These are phyloP conservation scores for Suillus ampliporus DNA, from an alignment of 768 basidiomycete genomes.

Conservation along the genomic window DNA sequence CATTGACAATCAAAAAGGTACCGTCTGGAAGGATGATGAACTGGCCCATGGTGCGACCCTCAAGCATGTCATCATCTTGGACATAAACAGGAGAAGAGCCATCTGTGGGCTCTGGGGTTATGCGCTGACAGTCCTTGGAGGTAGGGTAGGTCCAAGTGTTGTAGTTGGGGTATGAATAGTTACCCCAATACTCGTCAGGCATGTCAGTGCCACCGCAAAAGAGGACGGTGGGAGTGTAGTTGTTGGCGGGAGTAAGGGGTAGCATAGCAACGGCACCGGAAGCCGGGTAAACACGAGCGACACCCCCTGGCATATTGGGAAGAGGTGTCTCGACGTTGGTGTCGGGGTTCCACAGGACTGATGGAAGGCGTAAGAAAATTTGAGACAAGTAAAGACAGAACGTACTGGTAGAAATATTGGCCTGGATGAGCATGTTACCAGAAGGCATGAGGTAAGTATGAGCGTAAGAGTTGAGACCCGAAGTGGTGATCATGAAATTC, in stretches of 20 bases:
- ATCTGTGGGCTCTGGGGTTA: slow-evolving; percentile 84
- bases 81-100: slow-evolving; percentile 64
- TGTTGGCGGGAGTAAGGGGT: slow-evolving; percentile 87
- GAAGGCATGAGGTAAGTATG: slow-evolving; percentile 77
- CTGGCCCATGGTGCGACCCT: slow-evolving; percentile 89
- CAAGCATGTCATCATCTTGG: slow-evolving; percentile 77
- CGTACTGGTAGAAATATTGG: slow-evolving; percentile 76
- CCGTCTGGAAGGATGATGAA: slow-evolving; percentile 85
- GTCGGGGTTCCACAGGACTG: slow-evolving; percentile 57
- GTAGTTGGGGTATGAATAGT: slow-evolving; percentile 74
- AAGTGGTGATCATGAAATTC: slow-evolving; percentile 72
- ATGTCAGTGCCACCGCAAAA: slow-evolving; percentile 93
- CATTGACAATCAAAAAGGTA: slow-evolving; percentile 81
- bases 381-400: slow-evolving; percentile 13
- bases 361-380: not conserved
- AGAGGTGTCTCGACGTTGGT: slow-evolving; percentile 64
- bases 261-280: slow-evolving; percentile 91
- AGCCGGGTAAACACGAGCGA: slow-evolving; percentile 87
- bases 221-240: slow-evolving; percentile 82
- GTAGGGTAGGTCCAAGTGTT: slow-evolving; percentile 78
- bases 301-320: slow-evolving; percentile 73
- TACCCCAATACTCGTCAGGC: slow-evolving; percentile 72
- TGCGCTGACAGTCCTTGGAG: slow-evolving; percentile 75
- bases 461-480: slow-evolving; percentile 79
- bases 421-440: slow-evolving; percentile 82